A percentile compares a stretch with the other conserved stretches of the same genome.
phyloP scores from a whole-genome alignment of 805 yeast genomes.

The Wickerhamiella alocasiicola region DNA sequence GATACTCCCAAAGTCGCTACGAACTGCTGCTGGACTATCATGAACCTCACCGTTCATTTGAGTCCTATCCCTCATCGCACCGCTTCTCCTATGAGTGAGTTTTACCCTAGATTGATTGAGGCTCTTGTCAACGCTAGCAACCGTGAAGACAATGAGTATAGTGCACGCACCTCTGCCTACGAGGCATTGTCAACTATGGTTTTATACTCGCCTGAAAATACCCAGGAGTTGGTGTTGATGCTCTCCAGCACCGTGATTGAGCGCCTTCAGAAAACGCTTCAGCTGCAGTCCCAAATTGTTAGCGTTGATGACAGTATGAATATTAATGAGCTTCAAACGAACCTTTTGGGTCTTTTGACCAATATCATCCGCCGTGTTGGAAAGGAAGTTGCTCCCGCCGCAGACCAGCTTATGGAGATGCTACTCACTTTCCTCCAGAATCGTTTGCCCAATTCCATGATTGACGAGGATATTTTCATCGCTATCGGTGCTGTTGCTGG shows the following conservation, averaged over 20 bases:
- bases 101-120: slow-evolving; percentile 57
- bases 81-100: slow-evolving; percentile 59
- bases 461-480: slow-evolving; percentile 90
- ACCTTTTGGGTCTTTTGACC: slow-evolving; percentile 61
- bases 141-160: slow-evolving; percentile 68
- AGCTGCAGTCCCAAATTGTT: slow-evolving; percentile 44
- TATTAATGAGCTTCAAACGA: slow-evolving; percentile 81
- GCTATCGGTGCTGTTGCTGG: slow-evolving; percentile 84
- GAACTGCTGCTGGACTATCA: slow-evolving; percentile 96
- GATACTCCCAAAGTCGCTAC: slow-evolving; percentile 90
- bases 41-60: slow-evolving; percentile 80
- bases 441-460: slow-evolving; percentile 52
- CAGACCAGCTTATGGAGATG: slow-evolving; percentile 77
- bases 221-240: slow-evolving; percentile 52
- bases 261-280: slow-evolving; percentile 60
- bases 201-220: slow-evolving; percentile 56
- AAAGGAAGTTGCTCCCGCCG: slow-evolving; percentile 46
- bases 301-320: slow-evolving; percentile 60
- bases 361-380: slow-evolving; percentile 75
- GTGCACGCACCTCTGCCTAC: slow-evolving; percentile 90
- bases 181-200: slow-evolving; percentile 83
- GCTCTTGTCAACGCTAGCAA: slow-evolving; percentile 57
- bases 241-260: slow-evolving; percentile 64
- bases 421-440: slow-evolving; percentile 61
- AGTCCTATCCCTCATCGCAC: slow-evolving; percentile 31